Conservation (phyloP, 805 yeast species). For the Kockiozyma suomiensis region DNA sequence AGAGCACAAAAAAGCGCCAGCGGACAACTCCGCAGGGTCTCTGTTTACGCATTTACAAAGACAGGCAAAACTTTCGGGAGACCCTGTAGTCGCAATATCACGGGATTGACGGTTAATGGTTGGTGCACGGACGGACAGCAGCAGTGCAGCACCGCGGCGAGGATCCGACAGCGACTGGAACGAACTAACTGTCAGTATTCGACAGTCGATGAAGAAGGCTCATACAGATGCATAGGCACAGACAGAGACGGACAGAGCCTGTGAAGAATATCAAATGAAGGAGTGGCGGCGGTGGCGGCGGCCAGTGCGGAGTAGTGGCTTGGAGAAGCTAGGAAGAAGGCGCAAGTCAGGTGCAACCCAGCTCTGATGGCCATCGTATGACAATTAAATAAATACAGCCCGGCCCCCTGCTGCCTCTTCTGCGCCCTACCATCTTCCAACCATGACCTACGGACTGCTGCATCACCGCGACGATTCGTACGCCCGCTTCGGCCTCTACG, state of each 20-base stretch:
- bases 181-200: too few species aligned
- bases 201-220: too few species aligned
- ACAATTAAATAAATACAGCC: neutral
- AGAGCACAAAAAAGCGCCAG: too few species aligned
- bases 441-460: slow-evolving; percentile 22
- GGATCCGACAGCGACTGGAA: neutral
- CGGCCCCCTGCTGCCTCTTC: neutral
- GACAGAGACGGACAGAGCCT: too few species aligned
- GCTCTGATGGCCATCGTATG: neutral
- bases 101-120: neutral
- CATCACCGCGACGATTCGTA: slow-evolving; percentile 24
- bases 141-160: neutral
- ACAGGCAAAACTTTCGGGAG: neutral
- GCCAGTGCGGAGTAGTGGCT: too few species aligned
- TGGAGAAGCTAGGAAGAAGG: too few species aligned
- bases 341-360: too few species aligned
- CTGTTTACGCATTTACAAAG: neutral
- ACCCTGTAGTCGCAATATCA: slow-evolving; percentile 4
- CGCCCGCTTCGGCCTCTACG: slow-evolving; percentile 22
- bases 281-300: too few species aligned
- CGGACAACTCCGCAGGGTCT: neutral
- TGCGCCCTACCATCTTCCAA: neutral
- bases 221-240: too few species aligned
- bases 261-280: too few species aligned
- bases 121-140: neutral